These are phyloP conservation scores for Whalleya microplaca DNA, from an alignment of 2,329 filamentous ascomycete genomes.

Conservation along the genomic window DNA sequence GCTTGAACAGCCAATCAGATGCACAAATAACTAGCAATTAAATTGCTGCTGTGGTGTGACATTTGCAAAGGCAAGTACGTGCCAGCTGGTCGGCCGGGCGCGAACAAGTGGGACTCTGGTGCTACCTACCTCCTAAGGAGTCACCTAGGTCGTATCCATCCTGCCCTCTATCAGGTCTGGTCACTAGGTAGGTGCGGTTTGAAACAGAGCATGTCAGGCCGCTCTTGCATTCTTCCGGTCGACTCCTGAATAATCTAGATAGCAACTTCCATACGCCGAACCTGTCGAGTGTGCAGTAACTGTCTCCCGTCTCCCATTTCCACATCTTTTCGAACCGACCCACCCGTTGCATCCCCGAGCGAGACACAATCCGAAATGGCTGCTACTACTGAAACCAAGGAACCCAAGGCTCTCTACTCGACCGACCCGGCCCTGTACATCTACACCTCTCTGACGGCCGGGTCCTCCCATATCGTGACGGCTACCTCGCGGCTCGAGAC, in stretches of 20 bases:
- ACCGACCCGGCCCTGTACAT: conserved; percentile 81
- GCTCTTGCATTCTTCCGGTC: neutral
- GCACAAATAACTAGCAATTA: too few species aligned
- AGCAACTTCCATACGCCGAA: too few species aligned
- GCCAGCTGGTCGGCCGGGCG: neutral
- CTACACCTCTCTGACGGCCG: conserved; percentile 93
- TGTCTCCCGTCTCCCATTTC: neutral
- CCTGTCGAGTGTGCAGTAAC: too few species aligned
- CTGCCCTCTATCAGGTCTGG: neutral
- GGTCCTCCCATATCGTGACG: conserved; percentile 94
- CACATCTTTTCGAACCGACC: neutral
- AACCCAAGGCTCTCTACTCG: conserved; percentile 43
- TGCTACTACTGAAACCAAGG: conserved; percentile 23
- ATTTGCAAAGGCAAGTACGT: too few species aligned
- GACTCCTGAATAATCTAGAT: neutral
- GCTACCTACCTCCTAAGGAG: neutral
- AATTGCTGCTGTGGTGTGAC: too few species aligned
- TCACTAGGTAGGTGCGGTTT: neutral
- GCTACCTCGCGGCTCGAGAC: conserved; percentile 95
- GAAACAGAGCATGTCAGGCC: neutral
- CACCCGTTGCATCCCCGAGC: neutral
- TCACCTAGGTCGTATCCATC: neutral
- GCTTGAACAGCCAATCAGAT: too few species aligned
- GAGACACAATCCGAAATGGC: neutral
- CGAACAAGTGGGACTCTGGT: neutral